Percentiles rank a stretch among this genome's conserved stretches.
Conservation (phyloP, 2,329 filamentous ascomycete species). For the Fusarium buxicola region DNA sequence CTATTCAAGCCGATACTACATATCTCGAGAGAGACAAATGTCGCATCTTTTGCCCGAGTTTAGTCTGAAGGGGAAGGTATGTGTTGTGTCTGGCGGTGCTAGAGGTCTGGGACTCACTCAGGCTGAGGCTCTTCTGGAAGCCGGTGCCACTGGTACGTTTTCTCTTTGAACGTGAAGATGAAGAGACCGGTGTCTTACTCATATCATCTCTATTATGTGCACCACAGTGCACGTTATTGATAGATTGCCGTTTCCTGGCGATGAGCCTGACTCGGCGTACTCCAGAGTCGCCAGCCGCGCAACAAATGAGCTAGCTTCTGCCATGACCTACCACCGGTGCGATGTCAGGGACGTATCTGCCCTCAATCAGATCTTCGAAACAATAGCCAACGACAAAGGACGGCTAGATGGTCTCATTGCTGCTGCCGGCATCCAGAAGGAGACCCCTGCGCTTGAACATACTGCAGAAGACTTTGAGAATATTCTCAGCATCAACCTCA, state of each 20-base stretch:
- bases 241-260: constrained; percentile 64
- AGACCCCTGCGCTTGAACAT: constrained; percentile 85
- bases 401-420: constrained; percentile 83
- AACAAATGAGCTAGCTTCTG: constrained; percentile 69
- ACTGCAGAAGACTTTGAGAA: constrained; percentile 77
- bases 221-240: constrained; percentile 72
- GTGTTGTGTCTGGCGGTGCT: constrained; percentile 81
- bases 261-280: constrained; percentile 66
- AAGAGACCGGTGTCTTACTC: too few species aligned
- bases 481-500: constrained; percentile 87
- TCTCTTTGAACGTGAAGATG: too few species aligned
- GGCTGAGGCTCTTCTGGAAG: constrained; percentile 81
- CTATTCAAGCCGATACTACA: too few species aligned
- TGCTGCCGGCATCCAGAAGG: constrained; percentile 80
- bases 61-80: constrained; percentile 77
- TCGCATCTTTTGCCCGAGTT: constrained; percentile 74
- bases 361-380: constrained; percentile 74
- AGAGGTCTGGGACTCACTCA: constrained; percentile 82
- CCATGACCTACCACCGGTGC: constrained; percentile 78
- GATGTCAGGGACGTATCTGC: constrained; percentile 82
- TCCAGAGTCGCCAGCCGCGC: constrained; percentile 72
- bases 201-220: too few species aligned
- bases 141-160: constrained; percentile 72
- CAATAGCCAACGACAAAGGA: constrained; percentile 76
- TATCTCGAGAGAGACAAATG: constrained; percentile 29